Percentiles rank a stretch among this genome's conserved stretches.
Conservation (phyloP, 2,329 filamentous ascomycete genomes). For the Penicillium sp. region DNA sequence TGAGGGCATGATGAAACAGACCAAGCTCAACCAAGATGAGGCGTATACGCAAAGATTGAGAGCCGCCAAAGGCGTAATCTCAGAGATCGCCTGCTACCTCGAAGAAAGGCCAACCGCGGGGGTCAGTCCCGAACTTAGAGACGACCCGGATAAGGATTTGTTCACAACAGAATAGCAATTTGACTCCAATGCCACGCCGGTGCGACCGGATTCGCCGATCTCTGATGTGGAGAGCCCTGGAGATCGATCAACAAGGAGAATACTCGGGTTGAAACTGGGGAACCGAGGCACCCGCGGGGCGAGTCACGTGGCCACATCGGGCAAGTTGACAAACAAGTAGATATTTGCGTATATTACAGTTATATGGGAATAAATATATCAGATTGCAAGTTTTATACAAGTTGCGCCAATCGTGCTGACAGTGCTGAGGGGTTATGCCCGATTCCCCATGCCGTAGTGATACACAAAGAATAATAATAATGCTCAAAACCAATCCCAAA, state of each 20-base stretch:
- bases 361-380: conserved; percentile 5
- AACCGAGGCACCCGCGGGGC: conserved; percentile 17
- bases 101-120: not conserved
- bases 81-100: not conserved
- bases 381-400: conserved; percentile 25
- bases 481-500: conserved; percentile 11
- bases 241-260: not conserved
- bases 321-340: not conserved
- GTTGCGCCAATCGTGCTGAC: conserved; percentile 35
- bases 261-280: conserved; percentile 6
- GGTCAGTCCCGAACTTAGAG: not conserved
- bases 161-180: not conserved
- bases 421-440: conserved; percentile 20
- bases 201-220: not conserved
- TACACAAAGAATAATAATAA: conserved; percentile 27
- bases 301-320: conserved; percentile 12
- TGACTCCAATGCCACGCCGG: not conserved
- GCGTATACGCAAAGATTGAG: not conserved
- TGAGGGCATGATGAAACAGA: conserved; percentile 17
- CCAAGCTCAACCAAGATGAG: not conserved
- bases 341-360: not conserved
- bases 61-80: not conserved
- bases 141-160: not conserved
- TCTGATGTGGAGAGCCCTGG: not conserved
- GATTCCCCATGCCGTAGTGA: conserved; percentile 27